Base-by-base conservation (phyloP, 2,329 filamentous ascomycete species). In the Hawksworthiomyces lignivorus region DNA sequence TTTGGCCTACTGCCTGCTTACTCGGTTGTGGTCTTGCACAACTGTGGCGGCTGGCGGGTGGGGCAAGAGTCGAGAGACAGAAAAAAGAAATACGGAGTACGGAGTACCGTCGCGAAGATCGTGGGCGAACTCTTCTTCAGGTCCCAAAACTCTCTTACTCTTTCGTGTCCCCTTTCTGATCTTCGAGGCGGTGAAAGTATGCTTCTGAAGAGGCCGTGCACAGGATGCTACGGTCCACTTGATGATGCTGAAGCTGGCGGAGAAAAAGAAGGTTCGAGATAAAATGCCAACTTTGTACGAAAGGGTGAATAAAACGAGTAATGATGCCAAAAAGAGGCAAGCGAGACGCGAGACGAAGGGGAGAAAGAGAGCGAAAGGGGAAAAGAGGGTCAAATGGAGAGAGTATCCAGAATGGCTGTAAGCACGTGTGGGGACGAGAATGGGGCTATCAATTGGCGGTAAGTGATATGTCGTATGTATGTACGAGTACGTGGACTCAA, bases 201-300 rank as follows among this genome's bases (percentile, higher is more conserved):
- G n/a, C 7, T 22, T 21, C n/a, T 35, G 10, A 10, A 19, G 21
- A 14, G 31, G 30, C 30, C 30, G 38, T 35, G 31, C 31, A 20
- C 24, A 34, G 30, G 15, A 32, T 33, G 30, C 31, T 26, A 39
- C 21, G 20, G 21, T 39, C 22, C 30, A 34, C 30, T 17, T 40
- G 38, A 21, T 15, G 28, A 31, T 21, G 29, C 21, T 12, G 28
- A 32, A 15, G 29, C 37, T 39, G 37, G 29, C n/a, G 24, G 24
- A 12, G 24, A 41, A 28, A 22, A 4, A 19, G 38, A 35, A 34
- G 19, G 30, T 22, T 26, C 15, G 22, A n/a, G 11, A 24, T 28
- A 22, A 26, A 17, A 40, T 33, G n/a, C 19, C n/a, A 39, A 32
- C 27, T 33, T 5, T n/a, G n/a, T 10, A 33, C 21, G 22, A 29